Base-by-base conservation (phyloP, 805 yeast species). In the Saccharomycodes ludwigii region DNA sequence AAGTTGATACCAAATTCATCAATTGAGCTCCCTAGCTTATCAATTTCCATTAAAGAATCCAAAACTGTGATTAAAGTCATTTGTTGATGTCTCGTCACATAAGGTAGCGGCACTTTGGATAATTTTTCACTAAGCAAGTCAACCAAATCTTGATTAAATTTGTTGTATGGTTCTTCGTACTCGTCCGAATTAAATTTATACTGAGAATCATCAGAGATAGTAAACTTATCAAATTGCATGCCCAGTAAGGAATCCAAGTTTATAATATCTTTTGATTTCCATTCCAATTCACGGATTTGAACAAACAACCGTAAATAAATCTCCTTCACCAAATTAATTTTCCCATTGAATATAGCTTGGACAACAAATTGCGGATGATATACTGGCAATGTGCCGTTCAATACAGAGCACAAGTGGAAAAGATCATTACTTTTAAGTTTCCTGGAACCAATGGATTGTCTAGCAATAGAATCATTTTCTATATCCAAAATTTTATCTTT, bases 321-420 rank as follows among this genome's bases (percentile, higher is more conserved):
- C 23, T 63, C 65, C 38, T 71, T 65, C 2, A 73, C 86, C 2
- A 72, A 46, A 8, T 58, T 56, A 10, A 68, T 40, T 39, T 76
- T 73, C 18, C 75, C 76, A 41, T 72, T 67, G 43, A 78, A 74
- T 13, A 86, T 50, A 4, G 76, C 59, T 50, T 86, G 95, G 27
- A 84, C 75, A 29, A 86, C 53, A 32, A 83, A 67, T 51, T 85
- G 95, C 0, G 97, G 97, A 47, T 88, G 96, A 43, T 82, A 86
- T 1, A 84, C 57, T 0, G 96, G 95, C 11, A 88, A 52, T 0
- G 93, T 91, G 20, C 96, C 96, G 56, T 86, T 86, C 34, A 86
- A 56, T 4, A 85, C 76, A 11, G 82, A 61, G 30, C 78, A 80
- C 35, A 86, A 61, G 42, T 77, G 79, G 37, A 81, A 66, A 3